Evolutionary conservation across 2,329 filamentous ascomycete species (phyloP).

Genomic region (Allantophomopsis lycopodina): DNA sequence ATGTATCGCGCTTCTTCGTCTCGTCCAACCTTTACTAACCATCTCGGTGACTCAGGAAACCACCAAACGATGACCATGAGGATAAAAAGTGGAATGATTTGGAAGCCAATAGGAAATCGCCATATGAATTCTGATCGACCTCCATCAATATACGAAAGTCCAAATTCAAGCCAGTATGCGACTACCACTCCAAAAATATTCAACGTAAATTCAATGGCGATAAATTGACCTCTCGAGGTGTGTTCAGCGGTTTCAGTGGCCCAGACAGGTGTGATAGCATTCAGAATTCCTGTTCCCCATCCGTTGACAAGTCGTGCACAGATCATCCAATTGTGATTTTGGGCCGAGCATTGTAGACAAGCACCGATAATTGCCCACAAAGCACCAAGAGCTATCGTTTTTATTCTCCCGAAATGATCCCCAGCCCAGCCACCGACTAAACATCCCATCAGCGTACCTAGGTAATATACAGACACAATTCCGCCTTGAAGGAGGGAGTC

Average conservation of each 20-base stretch:
- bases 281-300: constrained; percentile 55
- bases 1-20: constrained; percentile 56
- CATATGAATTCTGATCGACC: constrained; percentile 45
- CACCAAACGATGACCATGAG: constrained; percentile 45
- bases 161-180: constrained; percentile 42
- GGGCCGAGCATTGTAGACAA: constrained; percentile 47
- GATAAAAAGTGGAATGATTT: constrained; percentile 48
- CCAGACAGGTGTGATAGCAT: constrained; percentile 59
- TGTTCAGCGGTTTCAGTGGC: constrained; percentile 57
- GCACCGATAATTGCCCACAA: constrained; percentile 47
- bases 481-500: constrained; percentile 47
- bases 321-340: constrained; percentile 58
- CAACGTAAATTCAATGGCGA: constrained; percentile 59
- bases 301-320: constrained; percentile 48
- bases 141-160: constrained; percentile 44
- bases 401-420: constrained; percentile 47
- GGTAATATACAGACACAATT: constrained; percentile 41
- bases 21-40: constrained; percentile 51
- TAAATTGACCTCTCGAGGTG: constrained; percentile 53
- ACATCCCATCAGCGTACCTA: constrained; percentile 49
- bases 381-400: constrained; percentile 45
- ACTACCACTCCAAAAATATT: constrained; percentile 60
- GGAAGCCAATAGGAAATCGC: constrained; percentile 58
- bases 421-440: constrained; percentile 50
- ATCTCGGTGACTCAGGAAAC: constrained; percentile 57